Evolutionary conservation across 345 rosid genomes (phyloP).

Genomic region (Angophora floribunda): DNA sequence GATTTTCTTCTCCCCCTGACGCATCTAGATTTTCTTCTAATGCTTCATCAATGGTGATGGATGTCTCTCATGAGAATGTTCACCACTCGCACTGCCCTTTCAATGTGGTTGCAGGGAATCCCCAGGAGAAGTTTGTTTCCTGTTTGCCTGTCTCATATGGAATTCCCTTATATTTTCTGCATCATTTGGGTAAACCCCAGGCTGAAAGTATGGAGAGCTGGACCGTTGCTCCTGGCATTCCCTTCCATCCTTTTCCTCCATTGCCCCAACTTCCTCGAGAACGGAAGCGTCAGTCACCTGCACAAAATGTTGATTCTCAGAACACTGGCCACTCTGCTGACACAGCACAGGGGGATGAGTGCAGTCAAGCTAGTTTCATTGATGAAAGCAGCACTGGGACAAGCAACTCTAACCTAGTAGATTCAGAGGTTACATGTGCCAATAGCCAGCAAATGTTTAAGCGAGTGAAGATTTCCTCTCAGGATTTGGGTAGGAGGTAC

Average conservation of each 20-base stretch:
- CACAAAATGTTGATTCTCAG: slow-evolving; percentile 9
- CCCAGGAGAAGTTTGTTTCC: slow-evolving; percentile 52
- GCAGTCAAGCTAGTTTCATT: not conserved
- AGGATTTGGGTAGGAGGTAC: slow-evolving; percentile 65
- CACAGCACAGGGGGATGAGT: not conserved
- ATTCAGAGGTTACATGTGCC: slow-evolving; percentile 14
- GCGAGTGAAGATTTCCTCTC: slow-evolving; percentile 38
- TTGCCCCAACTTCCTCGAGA: slow-evolving; percentile 48
- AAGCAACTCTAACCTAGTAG: slow-evolving; percentile 11
- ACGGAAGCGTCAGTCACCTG: slow-evolving; percentile 16
- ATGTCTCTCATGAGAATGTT: slow-evolving; percentile 10
- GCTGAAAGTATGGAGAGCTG: slow-evolving; percentile 40
- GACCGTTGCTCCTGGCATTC: slow-evolving; percentile 77
- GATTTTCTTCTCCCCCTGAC: slow-evolving; percentile 49
- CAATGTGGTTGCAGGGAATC: slow-evolving; percentile 31
- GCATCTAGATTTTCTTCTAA: slow-evolving; percentile 17
- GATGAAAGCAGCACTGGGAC: slow-evolving; percentile 26
- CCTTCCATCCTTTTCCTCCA: slow-evolving; percentile 89
- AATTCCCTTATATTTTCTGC: slow-evolving; percentile 55
- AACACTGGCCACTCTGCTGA: not conserved
- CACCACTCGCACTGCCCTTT: slow-evolving; percentile 9
- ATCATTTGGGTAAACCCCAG: slow-evolving; percentile 49
- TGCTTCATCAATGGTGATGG: slow-evolving; percentile 16
- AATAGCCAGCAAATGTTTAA: slow-evolving; percentile 21
- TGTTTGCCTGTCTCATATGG: slow-evolving; percentile 76